phyloP scores from a whole-genome alignment of 345 rosid genomes.

The Boechera stricta region DNA sequence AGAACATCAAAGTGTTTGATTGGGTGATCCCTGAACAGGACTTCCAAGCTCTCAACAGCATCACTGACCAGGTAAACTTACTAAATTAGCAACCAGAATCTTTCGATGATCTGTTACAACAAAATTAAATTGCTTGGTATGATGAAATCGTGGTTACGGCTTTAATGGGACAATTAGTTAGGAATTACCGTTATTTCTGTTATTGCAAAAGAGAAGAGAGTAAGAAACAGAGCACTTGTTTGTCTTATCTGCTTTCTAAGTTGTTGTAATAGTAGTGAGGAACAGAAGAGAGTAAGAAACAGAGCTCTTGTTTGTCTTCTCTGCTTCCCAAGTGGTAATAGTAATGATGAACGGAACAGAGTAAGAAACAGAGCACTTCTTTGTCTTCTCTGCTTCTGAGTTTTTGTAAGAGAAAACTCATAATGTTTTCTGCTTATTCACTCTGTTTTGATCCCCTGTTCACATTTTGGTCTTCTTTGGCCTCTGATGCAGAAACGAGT shows the following conservation, averaged over 20 bases:
- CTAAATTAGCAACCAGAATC: neutral
- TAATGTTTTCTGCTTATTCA: neutral
- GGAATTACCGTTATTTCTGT: neutral
- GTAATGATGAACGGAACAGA: too few relatives aligned
- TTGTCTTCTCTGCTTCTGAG: neutral
- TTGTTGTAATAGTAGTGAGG: neutral
- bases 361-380: neutral
- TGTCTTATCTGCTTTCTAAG: neutral
- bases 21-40: slow-evolving; percentile 59
- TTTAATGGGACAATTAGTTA: neutral
- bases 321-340: too few relatives aligned
- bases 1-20: slow-evolving; percentile 56
- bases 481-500: slow-evolving; percentile 51
- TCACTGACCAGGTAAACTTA: slow-evolving; percentile 44
- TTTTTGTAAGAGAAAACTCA: too few relatives aligned
- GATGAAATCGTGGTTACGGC: neutral
- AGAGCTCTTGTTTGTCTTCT: too few relatives aligned
- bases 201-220: neutral
- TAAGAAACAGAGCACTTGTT: neutral
- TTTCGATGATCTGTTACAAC: neutral
- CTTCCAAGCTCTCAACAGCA: slow-evolving; percentile 53
- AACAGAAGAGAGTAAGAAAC: neutral
- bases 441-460: slow-evolving; percentile 22
- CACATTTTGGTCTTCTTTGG: neutral
- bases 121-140: neutral